These are phyloP conservation scores for Penicillium daleae DNA, from an alignment of 495 filamentous ascomycete genomes.

Conservation along the genomic window DNA sequence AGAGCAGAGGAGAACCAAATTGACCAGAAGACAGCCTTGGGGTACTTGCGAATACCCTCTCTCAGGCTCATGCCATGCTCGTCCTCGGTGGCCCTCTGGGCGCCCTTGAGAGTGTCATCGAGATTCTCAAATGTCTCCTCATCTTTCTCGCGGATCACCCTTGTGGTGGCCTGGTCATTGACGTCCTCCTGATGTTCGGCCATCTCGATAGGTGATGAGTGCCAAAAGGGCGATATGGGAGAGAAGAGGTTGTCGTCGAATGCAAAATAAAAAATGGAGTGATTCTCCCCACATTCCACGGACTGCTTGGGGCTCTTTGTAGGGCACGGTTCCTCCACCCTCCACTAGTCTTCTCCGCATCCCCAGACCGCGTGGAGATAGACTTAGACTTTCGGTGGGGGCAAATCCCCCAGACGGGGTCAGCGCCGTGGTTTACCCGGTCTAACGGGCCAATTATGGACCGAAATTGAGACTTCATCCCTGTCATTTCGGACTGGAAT, in stretches of 20 bases:
- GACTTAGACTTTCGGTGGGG: slow-evolving; percentile 8
- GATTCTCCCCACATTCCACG: background rate
- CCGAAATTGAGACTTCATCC: slow-evolving; percentile 6
- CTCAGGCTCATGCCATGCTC: slow-evolving; percentile 19
- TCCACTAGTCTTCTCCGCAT: slow-evolving; percentile 15
- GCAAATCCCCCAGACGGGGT: slow-evolving; percentile 5
- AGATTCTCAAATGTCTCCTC: slow-evolving; percentile 14
- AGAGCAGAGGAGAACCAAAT: slow-evolving; percentile 45
- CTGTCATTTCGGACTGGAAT: slow-evolving; percentile 12
- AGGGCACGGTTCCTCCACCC: background rate
- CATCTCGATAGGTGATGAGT: slow-evolving; percentile 10
- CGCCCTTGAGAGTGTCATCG: slow-evolving; percentile 19
- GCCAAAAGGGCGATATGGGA: background rate
- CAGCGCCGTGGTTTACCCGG: background rate
- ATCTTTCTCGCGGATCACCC: slow-evolving; percentile 16
- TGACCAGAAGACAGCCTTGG: slow-evolving; percentile 51
- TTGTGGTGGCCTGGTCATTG: slow-evolving; percentile 15
- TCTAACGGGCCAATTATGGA: slow-evolving; percentile 3
- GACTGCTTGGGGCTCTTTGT: background rate
- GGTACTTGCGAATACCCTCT: slow-evolving; percentile 35
- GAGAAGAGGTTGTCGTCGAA: background rate
- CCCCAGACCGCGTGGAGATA: slow-evolving; percentile 9
- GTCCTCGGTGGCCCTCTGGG: slow-evolving; percentile 17
- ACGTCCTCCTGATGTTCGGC: slow-evolving; percentile 25
- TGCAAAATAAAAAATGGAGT: background rate